phyloP scores from a whole-genome alignment of 176 grass and related monocot genomes.

The Tillandsia fasciculata region DNA sequence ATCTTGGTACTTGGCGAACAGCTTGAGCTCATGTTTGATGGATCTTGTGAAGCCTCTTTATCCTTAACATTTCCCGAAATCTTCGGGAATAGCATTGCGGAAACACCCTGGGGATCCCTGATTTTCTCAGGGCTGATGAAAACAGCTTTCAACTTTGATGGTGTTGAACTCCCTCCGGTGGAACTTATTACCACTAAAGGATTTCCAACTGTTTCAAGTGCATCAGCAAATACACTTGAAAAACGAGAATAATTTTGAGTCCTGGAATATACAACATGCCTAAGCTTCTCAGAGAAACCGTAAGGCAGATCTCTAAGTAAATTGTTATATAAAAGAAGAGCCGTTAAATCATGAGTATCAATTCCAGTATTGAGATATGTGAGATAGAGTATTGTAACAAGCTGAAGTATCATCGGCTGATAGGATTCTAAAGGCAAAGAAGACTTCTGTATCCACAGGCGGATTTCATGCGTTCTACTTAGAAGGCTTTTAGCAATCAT shows the following conservation, averaged over 20 bases:
- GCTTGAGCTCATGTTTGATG: background rate
- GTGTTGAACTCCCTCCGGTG: background rate
- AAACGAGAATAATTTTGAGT: background rate
- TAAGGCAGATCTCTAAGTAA: constrained; percentile 31
- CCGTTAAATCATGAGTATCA: constrained; percentile 15
- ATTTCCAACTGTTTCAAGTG: constrained; percentile 39
- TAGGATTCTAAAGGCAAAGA: constrained; percentile 2
- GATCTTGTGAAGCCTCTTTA: background rate
- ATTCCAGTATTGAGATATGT: constrained; percentile 16
- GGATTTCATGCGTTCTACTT: background rate
- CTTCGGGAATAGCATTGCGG: constrained; percentile 28
- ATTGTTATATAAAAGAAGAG: constrained; percentile 1
- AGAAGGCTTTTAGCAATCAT: constrained; percentile 17
- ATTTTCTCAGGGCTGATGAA: constrained; percentile 26
- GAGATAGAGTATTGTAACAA: constrained; percentile 44
- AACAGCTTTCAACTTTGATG: constrained; percentile 22
- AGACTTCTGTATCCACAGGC: constrained; percentile 25
- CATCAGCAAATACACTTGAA: constrained; percentile 36
- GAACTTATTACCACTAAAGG: constrained; percentile 45
- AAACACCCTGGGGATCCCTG: constrained; percentile 23
- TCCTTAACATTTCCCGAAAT: constrained; percentile 1
- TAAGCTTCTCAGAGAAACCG: constrained; percentile 35
- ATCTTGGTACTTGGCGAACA: background rate
- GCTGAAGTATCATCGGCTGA: constrained; percentile 23
- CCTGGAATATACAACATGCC: background rate